Conservation (phyloP, 352 stramenopile species). For the Globisporangium irregulare region DNA sequence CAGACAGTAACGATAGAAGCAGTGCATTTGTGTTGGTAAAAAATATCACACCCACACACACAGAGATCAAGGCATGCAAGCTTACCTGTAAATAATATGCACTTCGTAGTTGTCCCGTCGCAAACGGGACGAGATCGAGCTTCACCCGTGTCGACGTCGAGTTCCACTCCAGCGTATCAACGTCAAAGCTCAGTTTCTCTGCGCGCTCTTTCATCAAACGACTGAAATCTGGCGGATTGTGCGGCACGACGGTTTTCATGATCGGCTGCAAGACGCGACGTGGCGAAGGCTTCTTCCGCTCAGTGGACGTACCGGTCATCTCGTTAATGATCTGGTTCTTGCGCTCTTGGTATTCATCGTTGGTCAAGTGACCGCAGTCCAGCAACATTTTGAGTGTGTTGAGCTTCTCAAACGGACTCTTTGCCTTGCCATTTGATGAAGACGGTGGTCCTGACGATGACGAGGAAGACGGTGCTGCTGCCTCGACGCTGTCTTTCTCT, state of each 20-base stretch:
- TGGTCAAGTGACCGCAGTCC: conserved; percentile 71
- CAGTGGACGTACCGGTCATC: conserved; percentile 77
- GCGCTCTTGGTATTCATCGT: conserved; percentile 78
- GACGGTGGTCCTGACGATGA: neutral
- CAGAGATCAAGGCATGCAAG: neutral
- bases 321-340: conserved; percentile 89
- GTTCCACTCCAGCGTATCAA: conserved; percentile 80
- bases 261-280: conserved; percentile 53
- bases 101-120: conserved; percentile 75
- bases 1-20: neutral
- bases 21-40: neutral
- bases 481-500: conserved; percentile 14
- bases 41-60: neutral
- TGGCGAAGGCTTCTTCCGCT: conserved; percentile 51
- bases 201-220: conserved; percentile 59
- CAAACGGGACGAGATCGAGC: conserved; percentile 76
- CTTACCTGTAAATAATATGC: conserved; percentile 69
- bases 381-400: conserved; percentile 83
- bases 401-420: conserved; percentile 79
- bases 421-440: conserved; percentile 11
- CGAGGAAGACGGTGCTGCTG: neutral
- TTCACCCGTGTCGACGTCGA: conserved; percentile 59
- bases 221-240: conserved; percentile 65
- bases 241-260: conserved; percentile 79
- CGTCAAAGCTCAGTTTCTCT: conserved; percentile 81